Evolutionary conservation across 2,329 filamentous ascomycete genomes (phyloP).

Genomic region (Epichloe typhina): DNA sequence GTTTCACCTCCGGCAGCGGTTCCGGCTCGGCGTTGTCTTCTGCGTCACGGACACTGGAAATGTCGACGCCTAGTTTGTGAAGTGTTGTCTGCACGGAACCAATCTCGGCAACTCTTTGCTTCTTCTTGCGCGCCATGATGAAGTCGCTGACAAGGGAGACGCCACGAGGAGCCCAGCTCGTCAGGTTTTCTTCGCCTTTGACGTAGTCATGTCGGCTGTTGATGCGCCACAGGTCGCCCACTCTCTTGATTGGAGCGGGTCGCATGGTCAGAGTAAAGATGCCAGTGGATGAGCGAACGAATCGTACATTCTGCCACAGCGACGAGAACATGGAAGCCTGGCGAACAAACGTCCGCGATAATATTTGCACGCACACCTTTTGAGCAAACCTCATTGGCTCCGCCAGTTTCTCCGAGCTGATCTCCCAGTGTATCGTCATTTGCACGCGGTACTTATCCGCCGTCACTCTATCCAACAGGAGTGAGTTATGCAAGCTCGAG

Average conservation of each 20-base stretch:
- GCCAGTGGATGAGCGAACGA: conserved; percentile 74
- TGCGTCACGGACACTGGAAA: conserved; percentile 21
- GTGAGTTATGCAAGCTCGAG: conserved; percentile 78
- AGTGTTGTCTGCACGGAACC: conserved; percentile 59
- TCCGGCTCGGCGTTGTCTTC: conserved; percentile 25
- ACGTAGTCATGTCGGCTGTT: conserved; percentile 92
- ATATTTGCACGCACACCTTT: conserved; percentile 68
- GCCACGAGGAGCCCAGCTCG: conserved; percentile 75
- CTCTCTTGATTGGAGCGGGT: conserved; percentile 79
- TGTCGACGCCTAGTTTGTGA: conserved; percentile 40
- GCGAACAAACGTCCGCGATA: conserved; percentile 71
- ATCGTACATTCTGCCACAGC: conserved; percentile 71
- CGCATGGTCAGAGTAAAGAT: conserved; percentile 81
- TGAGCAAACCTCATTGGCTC: conserved; percentile 79
- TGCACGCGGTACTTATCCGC: conserved; percentile 89
- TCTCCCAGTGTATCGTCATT: conserved; percentile 75
- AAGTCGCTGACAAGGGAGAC: conserved; percentile 87
- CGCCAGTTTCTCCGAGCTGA: conserved; percentile 70
- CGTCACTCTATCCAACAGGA: conserved; percentile 87
- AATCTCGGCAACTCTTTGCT: conserved; percentile 63
- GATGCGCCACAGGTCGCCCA: conserved; percentile 86
- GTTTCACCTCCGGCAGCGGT: conserved; percentile 20
- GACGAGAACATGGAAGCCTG: conserved; percentile 79
- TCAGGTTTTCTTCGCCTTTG: conserved; percentile 82
- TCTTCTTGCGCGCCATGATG: conserved; percentile 60